Evolutionary conservation across 805 yeast genomes (phyloP), one percentile per base, ranked within the genome.

Genomic region (Candida verbasci): DNA sequence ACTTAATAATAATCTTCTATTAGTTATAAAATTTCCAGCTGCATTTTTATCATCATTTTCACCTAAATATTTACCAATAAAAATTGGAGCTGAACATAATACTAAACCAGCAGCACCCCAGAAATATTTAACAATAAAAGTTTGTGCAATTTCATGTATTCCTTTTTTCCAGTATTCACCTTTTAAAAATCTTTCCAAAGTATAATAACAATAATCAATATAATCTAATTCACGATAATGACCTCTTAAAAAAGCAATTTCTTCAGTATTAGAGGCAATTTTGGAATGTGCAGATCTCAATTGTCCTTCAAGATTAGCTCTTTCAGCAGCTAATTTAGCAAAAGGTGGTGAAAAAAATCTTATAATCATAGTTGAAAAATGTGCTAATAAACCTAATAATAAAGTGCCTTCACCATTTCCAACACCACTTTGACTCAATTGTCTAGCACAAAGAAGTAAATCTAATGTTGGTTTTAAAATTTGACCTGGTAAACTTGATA

Each of bases 31-130:
- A 40, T 81, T 83, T n/a, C 89, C 87, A 0, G 95, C 80, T 1
- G 76, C 74, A 29, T 63, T 55, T 9, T 67, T 57, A 40, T 65
- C 68, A 3, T 65, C 66, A 16, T 50, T 58, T 34, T 60, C 56
- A 23, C 78, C 77, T 42, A 68, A 60, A 36, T 76, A 73, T 35
- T 78, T 68, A 41, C 71, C 67, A 51, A 79, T 74, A 54, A 89
- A 89, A 2, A 88, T 84, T 5, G 97, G 97, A 3, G 89, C 78
- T 2, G 96, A 80, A 60, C 97, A 89, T 32, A 89, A 68, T 1
- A 81, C 76, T 41, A 89, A 70, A 9, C 97, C 97, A 22, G 93
- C 86, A 2, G 96, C 97, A 43, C 97, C 97, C 89, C 96, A 83
- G 33, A 87, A 77, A 60, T 89, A 89, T 62, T 89, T 89, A 43